Evolutionary conservation across 1,139 yeast genomes (phyloP).

Genomic region (Geotrichum histeridarum): DNA sequence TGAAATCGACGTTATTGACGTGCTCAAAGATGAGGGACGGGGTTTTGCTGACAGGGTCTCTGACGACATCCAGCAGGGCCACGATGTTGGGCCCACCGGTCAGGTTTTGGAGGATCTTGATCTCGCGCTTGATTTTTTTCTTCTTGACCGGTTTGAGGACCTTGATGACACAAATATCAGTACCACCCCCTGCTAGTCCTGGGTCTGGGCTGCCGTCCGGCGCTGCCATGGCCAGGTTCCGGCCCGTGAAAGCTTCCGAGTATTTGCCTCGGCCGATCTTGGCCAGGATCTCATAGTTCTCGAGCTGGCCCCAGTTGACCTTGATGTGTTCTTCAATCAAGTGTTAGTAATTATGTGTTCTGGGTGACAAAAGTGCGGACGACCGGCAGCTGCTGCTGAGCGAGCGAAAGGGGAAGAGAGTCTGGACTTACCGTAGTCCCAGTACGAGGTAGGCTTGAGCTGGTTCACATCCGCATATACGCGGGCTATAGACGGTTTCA

Average conservation of each 20-base stretch:
- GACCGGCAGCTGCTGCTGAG: too few relatives aligned
- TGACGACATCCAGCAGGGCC: conserved; percentile 74
- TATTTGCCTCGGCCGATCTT: conserved; percentile 97
- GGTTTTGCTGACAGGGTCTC: conserved; percentile 85
- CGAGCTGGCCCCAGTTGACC: conserved; percentile 58
- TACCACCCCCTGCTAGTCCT: too few relatives aligned
- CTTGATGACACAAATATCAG: conserved; percentile 62
- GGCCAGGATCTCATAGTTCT: conserved; percentile 80
- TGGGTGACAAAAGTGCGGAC: too few relatives aligned
- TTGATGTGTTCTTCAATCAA: conserved; percentile 40
- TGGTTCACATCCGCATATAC: conserved; percentile 85
- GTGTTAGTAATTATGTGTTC: background rate
- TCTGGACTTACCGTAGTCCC: conserved; percentile 62
- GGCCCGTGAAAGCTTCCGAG: conserved; percentile 88
- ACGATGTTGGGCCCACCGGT: conserved; percentile 84
- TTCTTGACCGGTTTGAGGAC: conserved; percentile 95
- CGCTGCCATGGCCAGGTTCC: conserved; percentile 44
- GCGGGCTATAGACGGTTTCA: conserved; percentile 58
- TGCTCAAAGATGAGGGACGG: conserved; percentile 93
- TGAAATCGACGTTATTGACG: conserved; percentile 83
- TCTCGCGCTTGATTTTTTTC: conserved; percentile 93
- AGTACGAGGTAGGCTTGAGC: conserved; percentile 74
- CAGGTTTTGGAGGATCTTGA: conserved; percentile 83
- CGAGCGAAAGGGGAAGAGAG: too few relatives aligned
- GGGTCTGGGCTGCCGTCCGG: too few relatives aligned